Percentiles rank a stretch among this genome's conserved stretches.
phyloP scores from a whole-genome alignment of 805 yeast species.

The Candida insectalens region DNA sequence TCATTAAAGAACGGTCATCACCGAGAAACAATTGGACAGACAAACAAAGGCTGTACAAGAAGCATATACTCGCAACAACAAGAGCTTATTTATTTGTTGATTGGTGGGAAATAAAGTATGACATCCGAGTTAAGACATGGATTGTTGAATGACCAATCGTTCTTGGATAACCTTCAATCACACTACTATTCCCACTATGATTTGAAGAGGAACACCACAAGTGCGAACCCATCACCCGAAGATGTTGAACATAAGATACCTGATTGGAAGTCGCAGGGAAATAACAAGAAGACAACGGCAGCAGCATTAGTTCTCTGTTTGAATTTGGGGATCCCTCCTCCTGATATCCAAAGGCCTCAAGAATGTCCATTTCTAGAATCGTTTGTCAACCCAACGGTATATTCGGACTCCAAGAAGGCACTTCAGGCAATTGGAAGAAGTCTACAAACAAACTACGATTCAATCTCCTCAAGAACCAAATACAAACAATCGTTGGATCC shows the following conservation, averaged over 20 bases:
- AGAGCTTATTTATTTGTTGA: too few species aligned
- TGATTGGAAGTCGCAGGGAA: constrained; percentile 89
- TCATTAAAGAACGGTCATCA: too few species aligned
- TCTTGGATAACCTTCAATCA: constrained; percentile 19
- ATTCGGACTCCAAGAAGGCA: constrained; percentile 81
- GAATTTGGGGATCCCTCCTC: constrained; percentile 94
- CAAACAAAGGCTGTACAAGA: too few species aligned
- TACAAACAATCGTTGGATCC: constrained; percentile 92
- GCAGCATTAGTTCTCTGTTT: constrained; percentile 89
- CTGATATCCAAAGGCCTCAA: constrained; percentile 85
- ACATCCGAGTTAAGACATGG: constrained; percentile 22
- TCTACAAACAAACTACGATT: constrained; percentile 82
- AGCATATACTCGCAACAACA: too few species aligned
- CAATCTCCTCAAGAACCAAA: constrained; percentile 75
- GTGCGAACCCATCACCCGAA: constrained; percentile 64
- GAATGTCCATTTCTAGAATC: constrained; percentile 91
- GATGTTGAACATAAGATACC: constrained; percentile 59
- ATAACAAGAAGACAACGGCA: constrained; percentile 83
- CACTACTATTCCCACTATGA: constrained; percentile 54
- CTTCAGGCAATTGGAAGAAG: constrained; percentile 85
- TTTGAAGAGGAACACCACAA: constrained; percentile 85
- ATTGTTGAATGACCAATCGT: constrained; percentile 21
- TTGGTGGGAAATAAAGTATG: neutral
- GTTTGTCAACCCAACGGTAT: constrained; percentile 82
- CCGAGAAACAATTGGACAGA: too few species aligned